Evolutionary conservation across 2,329 filamentous ascomycete genomes (phyloP).

Genomic region (Botryotinia calthae): DNA sequence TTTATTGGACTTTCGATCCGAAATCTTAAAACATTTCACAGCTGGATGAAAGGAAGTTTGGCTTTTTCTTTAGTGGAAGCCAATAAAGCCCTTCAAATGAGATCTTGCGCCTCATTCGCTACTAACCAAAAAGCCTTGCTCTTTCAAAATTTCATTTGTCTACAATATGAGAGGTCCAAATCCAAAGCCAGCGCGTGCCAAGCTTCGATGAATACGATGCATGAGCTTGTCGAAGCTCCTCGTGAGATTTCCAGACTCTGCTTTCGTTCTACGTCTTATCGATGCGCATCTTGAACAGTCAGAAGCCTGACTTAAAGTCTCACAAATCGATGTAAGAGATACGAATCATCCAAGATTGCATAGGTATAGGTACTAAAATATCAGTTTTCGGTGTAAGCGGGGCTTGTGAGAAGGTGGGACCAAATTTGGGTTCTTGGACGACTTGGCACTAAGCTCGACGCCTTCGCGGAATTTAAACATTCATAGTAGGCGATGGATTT

Average conservation of each 20-base stretch:
- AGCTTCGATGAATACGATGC: neutral
- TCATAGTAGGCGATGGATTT: neutral
- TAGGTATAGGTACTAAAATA: neutral
- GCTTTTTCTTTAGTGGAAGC: neutral
- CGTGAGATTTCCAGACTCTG: neutral
- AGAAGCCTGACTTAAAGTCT: neutral
- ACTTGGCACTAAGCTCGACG: neutral
- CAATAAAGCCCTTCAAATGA: neutral
- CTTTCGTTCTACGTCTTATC: neutral
- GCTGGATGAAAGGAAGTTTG: too few relatives aligned
- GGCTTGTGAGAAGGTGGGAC: neutral
- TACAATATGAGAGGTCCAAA: neutral
- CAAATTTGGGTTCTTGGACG: neutral
- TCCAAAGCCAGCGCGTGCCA: neutral
- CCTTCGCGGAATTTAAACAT: neutral
- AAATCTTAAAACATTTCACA: neutral
- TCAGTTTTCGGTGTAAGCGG: neutral
- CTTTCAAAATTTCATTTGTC: neutral
- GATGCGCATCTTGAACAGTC: neutral
- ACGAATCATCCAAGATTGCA: neutral
- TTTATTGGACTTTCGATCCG: neutral
- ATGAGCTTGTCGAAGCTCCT: neutral
- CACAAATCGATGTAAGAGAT: neutral
- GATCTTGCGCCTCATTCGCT: neutral
- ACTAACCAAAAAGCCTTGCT: neutral